phyloP scores from a whole-genome alignment of 176 grass and related monocot species.

The Oryza meridionalis region DNA sequence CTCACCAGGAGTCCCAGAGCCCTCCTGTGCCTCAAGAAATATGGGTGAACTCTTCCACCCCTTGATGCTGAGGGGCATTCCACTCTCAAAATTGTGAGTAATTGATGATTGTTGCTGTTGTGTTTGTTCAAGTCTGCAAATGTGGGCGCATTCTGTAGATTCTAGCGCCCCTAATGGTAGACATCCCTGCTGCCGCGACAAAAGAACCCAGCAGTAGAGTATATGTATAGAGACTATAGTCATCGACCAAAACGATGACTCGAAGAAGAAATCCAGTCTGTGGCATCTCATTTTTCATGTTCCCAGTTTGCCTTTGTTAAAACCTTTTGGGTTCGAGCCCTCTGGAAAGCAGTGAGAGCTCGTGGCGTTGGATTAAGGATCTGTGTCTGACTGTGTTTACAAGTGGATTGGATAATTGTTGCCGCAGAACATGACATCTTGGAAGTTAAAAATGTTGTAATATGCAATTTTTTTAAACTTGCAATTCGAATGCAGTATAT shows the following conservation, averaged over 20 bases:
- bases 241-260: constrained; percentile 37
- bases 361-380: background rate
- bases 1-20: constrained; percentile 70
- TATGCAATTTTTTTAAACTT: background rate
- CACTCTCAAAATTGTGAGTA: constrained; percentile 31
- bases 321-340: constrained; percentile 41
- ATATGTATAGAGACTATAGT: constrained; percentile 61
- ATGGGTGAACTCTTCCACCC: constrained; percentile 85
- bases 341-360: constrained; percentile 71
- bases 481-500: too few relatives aligned
- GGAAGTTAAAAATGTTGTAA: background rate
- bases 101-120: constrained; percentile 36
- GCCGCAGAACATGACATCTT: background rate
- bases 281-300: constrained; percentile 27
- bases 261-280: constrained; percentile 37
- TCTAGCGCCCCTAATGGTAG: constrained; percentile 55
- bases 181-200: constrained; percentile 31
- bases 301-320: background rate
- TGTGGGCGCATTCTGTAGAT: constrained; percentile 57
- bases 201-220: constrained; percentile 38
- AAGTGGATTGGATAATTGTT: background rate
- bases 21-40: constrained; percentile 78
- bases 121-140: constrained; percentile 40
- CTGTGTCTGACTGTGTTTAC: constrained; percentile 3
- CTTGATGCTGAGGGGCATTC: constrained; percentile 47